Evolutionary conservation across 331 rosid species (phyloP).

Genomic region (Phaseolus coccineus): DNA sequence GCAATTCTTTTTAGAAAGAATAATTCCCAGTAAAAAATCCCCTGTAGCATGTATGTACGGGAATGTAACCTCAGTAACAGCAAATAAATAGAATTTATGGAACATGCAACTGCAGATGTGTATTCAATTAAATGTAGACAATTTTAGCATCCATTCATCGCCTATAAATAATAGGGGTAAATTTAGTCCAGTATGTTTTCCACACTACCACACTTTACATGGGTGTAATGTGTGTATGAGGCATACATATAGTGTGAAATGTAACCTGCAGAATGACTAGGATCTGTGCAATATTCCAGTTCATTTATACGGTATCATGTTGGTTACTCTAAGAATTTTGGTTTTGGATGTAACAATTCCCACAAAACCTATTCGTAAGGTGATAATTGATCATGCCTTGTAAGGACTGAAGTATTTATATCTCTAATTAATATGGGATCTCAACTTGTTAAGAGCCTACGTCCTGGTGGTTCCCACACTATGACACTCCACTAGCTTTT

Average conservation of each 20-base stretch:
- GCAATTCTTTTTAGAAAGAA: not conserved
- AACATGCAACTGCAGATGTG: slow-evolving; percentile 10
- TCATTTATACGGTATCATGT: not conserved
- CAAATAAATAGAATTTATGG: slow-evolving; percentile 28
- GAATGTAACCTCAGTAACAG: slow-evolving; percentile 3
- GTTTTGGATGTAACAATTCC: too few relatives aligned
- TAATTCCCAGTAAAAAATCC: not conserved
- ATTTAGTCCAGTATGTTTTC: not conserved
- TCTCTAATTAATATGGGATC: too few relatives aligned
- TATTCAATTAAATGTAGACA: slow-evolving; percentile 24
- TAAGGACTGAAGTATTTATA: not conserved
- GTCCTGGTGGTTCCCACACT: not conserved
- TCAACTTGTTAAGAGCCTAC: not conserved
- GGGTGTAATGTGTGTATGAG: not conserved
- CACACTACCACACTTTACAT: not conserved
- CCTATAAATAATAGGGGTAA: not conserved
- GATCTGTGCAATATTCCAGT: slow-evolving; percentile 14
- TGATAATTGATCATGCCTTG: not conserved
- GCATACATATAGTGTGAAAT: slow-evolving; percentile 17
- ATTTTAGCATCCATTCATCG: not conserved
- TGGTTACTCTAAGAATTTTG: too few relatives aligned
- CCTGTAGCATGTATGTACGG: not conserved
- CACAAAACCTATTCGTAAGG: not conserved
- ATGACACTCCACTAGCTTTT: not conserved
- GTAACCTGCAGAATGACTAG: not conserved